Percentiles rank a stretch among this genome's conserved stretches.
These are phyloP conservation scores for Neckera pumila DNA, from an alignment of 225 moss, liverwort and hornwort species.

Conservation along the genomic window DNA sequence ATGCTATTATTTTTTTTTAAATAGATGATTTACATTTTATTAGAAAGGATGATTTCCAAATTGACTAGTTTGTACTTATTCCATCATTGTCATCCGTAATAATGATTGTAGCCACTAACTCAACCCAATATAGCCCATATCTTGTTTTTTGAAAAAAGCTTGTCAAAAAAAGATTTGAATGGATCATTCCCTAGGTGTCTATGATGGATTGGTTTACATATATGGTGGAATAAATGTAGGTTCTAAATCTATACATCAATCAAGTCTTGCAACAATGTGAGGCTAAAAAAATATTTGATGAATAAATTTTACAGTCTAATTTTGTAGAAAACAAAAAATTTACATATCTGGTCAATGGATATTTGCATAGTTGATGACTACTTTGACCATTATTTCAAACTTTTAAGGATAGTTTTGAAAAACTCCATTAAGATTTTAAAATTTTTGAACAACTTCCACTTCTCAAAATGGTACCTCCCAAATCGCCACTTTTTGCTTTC, in stretches of 20 bases:
- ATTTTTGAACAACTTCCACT: background rate
- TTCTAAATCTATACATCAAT: background rate
- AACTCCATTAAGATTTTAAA: background rate
- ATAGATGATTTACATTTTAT: fast-evolving
- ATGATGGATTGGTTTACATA: background rate
- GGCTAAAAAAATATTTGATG: background rate
- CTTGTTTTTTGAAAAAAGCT: background rate
- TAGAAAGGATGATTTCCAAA: fast-evolving
- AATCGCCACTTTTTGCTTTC: background rate
- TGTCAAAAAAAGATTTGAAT: fast-evolving
- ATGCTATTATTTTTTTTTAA: background rate
- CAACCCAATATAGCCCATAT: background rate
- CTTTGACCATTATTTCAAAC: background rate
- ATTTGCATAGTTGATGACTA: background rate
- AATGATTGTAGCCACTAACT: background rate
- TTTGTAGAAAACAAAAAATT: background rate
- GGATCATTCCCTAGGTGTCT: background rate
- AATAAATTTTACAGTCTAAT: background rate
- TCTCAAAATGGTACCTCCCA: background rate
- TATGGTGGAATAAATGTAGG: background rate
- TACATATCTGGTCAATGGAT: fast-evolving
- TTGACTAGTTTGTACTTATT: fast-evolving
- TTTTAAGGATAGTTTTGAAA: background rate
- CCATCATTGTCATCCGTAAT: background rate
- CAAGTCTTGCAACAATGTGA: background rate